Conservation (phyloP, 2,329 filamentous ascomycete genomes). For the Fusarium coffeatum region DNA sequence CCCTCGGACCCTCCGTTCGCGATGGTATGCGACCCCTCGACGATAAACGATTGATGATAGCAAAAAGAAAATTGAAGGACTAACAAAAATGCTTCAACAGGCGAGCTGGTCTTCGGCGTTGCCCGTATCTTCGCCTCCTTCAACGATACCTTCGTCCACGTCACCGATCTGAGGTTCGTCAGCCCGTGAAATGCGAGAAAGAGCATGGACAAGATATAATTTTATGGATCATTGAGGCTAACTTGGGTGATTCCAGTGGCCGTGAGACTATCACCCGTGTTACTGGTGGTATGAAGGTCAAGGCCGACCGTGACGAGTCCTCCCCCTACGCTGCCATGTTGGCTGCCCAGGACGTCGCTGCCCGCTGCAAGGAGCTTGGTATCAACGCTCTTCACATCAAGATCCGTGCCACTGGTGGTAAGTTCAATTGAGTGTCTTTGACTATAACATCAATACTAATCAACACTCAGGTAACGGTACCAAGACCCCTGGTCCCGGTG, state of each 20-base stretch:
- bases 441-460: constrained; percentile 10
- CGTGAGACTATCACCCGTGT: constrained; percentile 99
- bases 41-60: constrained; percentile 10
- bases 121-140: constrained; percentile 96
- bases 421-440: constrained; percentile 48
- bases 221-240: constrained; percentile 45
- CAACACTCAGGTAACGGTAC: constrained; percentile 84
- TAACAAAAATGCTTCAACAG: constrained; percentile 61
- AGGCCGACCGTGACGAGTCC: constrained; percentile 99
- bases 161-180: constrained; percentile 95
- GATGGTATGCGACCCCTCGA: constrained; percentile 73
- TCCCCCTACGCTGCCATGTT: constrained; percentile 99
- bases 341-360: constrained; percentile 97
- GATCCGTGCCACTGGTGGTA: constrained; percentile 99
- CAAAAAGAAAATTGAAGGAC: constrained; percentile 4
- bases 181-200: constrained; percentile 37
- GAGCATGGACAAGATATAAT: constrained; percentile 11
- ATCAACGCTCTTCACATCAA: constrained; percentile 99
- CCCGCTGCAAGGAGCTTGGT: constrained; percentile 79
- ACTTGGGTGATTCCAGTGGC: constrained; percentile 78
- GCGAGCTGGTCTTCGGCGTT: constrained; percentile 97
- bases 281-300: constrained; percentile 99
- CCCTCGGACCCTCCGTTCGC: constrained; percentile 94
- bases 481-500: constrained; percentile 99
- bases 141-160: constrained; percentile 96